Base-by-base conservation (phyloP, 2,329 filamentous ascomycete genomes). In the Hortaea werneckii region DNA sequence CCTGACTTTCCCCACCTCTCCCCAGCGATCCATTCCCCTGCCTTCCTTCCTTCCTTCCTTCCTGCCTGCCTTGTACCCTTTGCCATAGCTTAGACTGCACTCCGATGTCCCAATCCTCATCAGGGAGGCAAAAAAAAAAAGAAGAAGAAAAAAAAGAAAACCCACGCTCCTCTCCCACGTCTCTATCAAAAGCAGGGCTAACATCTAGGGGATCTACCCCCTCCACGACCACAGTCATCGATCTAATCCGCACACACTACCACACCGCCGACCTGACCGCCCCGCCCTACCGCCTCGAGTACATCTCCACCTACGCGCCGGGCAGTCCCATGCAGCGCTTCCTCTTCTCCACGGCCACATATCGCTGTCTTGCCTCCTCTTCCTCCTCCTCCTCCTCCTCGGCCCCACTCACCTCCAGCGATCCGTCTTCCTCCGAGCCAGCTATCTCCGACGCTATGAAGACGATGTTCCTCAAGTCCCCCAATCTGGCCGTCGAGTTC, bases 251-350 rank as follows among this genome's bases (percentile, higher is more conserved):
- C 35, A 39, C 46, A 41, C 64, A 65, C 54, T 65, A 65, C 54
- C 50, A 48, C 29, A 35, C 32, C 27, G 45, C 55, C 38, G 53
- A 55, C 46, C 58, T 64, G 58, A 65, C 63, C 10, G 61, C 63
- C 11, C 55, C 63, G 2, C 51, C 63, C 11, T 65, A 61, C 50
- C 58, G 63, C 29, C 53, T 65, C 32, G 62, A 65, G 46, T 65
- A 64, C 54, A 56, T 65, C 40, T 65, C 63, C 55, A 50, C 52
- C 13, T 54, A 49, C 50, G 61, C 59, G 4, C 28, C 42, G 9
- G 43, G 34, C 10, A 58, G 59, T 44, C 46, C 38, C 11, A 59
- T 65, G 62, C 57, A 60, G 35, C 49, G 45, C 37, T 65, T 65
- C 52, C 56, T 65, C 30, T 44, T 59, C 27, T 41, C 47, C 20